A percentile compares a stretch with the other conserved stretches of the same genome.
phyloP scores from a whole-genome alignment of 176 grass and related monocot species.

The Pharus latifolius region DNA sequence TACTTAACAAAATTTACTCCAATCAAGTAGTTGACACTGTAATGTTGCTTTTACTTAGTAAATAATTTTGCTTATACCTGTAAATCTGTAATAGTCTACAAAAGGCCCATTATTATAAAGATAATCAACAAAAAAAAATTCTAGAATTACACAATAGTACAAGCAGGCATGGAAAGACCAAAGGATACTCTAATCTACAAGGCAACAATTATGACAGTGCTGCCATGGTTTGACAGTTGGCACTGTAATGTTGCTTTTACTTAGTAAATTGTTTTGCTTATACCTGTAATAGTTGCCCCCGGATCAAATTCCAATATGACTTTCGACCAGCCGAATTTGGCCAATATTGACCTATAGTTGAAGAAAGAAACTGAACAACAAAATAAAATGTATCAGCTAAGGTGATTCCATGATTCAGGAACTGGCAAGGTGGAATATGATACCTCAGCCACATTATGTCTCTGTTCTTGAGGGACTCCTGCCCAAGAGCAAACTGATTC shows the following conservation, averaged over 20 bases:
- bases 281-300: slow-evolving; percentile 88
- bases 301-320: slow-evolving; percentile 83
- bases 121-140: too few species aligned
- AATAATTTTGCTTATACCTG: too few species aligned
- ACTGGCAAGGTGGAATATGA: slow-evolving; percentile 9
- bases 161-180: too few species aligned
- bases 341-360: slow-evolving; percentile 57
- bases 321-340: slow-evolving; percentile 77
- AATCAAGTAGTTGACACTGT: too few species aligned
- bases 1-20: too few species aligned
- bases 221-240: background rate
- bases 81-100: too few species aligned
- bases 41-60: too few species aligned
- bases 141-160: too few species aligned
- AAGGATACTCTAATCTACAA: background rate
- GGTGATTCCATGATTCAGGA: background rate
- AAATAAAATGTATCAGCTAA: slow-evolving; percentile 10
- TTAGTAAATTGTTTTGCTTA: background rate
- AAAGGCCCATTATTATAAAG: too few species aligned
- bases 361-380: slow-evolving; percentile 63
- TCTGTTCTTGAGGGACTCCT: slow-evolving; percentile 53
- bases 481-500: slow-evolving; percentile 92
- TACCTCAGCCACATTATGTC: slow-evolving; percentile 89
- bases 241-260: background rate
- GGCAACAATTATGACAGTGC: background rate